Evolutionary conservation across 2,329 filamentous ascomycete species (phyloP), one percentile per base, ranked within the genome.

Genomic region (Malbranchea zuffiana): DNA sequence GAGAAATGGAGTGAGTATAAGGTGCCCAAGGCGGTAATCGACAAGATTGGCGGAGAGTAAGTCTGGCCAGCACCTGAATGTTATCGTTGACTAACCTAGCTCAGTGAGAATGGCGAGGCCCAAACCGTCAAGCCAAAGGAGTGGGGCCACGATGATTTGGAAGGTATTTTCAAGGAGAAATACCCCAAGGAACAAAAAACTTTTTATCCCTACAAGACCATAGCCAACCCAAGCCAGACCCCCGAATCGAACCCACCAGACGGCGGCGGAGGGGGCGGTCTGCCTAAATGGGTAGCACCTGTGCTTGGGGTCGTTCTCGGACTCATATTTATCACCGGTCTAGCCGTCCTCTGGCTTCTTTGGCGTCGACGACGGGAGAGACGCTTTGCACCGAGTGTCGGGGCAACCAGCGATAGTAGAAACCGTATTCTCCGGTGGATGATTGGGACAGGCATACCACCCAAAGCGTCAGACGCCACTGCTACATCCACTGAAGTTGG

Each of bases 231-330:
- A 13, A 42, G 24, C 31, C 25, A 25, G 18, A 33, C 19, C 7
- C 26, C 30, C 3, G n/a, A n/a, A n/a, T n/a, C n/a, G n/a, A 48
- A 47, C 25, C 12, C 47, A 53, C 33, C 44, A 34, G 32, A 37
- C 5, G 23, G 41, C 2, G 42, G 45, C 6, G 46, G 47, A 4
- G 52, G 57, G 1, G 33, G 59, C 10, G 57, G 65, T 15, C 65
- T 72, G 3, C 72, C 75, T 0, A 56, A 56, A 4, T 80, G 73
- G 65, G 66, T 79, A 1, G 69, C 68, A 0, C 75, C 78, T 0
- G 70, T 81, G 2, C 56, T 80, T 0, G 75, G 75, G 11, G 73
- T 77, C 3, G 67, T 79, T 3, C 62, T 78, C 2, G 75, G 74
- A 3, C 59, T 75, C 1, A 66, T 78, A 29, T 57, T 80, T 26